phyloP scores from a whole-genome alignment of 257 asterid genomes.

The Eustoma russellianum region DNA sequence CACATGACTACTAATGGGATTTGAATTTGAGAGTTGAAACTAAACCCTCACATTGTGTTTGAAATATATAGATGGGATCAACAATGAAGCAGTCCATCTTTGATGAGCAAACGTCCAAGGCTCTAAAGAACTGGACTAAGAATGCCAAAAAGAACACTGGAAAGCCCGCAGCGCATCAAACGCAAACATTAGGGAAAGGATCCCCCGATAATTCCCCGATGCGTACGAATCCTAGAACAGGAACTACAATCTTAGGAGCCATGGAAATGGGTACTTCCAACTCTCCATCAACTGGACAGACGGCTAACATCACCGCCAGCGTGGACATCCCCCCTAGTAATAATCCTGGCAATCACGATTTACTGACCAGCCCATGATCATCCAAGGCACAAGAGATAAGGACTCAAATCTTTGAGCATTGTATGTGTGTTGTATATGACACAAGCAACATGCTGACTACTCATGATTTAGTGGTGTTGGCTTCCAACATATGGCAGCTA shows the following conservation, averaged over 20 bases:
- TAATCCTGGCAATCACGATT: conserved; percentile 12
- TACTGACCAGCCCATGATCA: conserved; percentile 24
- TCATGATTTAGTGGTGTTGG: too few species aligned
- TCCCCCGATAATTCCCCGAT: conserved; percentile 25
- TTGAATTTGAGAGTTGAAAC: neutral
- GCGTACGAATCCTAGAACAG: neutral
- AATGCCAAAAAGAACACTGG: conserved; percentile 36
- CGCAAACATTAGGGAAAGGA: conserved; percentile 30
- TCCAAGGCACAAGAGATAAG: too few species aligned
- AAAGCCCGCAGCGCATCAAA: conserved; percentile 7
- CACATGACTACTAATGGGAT: neutral
- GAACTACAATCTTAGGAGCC: conserved; percentile 5
- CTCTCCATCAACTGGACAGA: conserved; percentile 2
- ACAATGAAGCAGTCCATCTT: conserved; percentile 79
- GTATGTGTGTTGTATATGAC: too few species aligned
- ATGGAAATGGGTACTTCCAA: conserved; percentile 4
- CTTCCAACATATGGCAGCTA: too few species aligned
- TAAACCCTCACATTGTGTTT: neutral
- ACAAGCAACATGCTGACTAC: too few species aligned
- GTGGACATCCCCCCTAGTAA: conserved; percentile 24
- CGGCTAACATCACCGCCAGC: conserved; percentile 33
- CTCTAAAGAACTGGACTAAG: conserved; percentile 77
- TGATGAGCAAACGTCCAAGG: conserved; percentile 90
- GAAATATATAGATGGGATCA: conserved; percentile 69
- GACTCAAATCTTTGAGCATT: too few species aligned